A percentile compares a stretch with the other conserved stretches of the same genome.
Conservation (phyloP, 164 flowering plant species). For the Buxus sempervirens region DNA sequence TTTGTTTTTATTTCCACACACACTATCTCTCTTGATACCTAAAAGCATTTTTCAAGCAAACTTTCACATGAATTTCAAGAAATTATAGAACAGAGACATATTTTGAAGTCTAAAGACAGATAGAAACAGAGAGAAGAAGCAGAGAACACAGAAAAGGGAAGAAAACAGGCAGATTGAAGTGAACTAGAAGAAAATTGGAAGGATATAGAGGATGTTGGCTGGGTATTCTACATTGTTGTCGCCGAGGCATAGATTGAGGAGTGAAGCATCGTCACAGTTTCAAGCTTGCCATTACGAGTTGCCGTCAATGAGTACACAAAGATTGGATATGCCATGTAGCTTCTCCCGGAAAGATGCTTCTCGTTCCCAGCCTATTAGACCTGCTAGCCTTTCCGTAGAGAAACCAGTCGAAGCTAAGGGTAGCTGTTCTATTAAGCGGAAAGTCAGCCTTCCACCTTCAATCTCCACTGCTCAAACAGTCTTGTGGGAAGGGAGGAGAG, state of each 20-base stretch:
- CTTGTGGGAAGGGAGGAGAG: constrained; percentile 37
- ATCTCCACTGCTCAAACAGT: constrained; percentile 32
- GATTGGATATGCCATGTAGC: constrained; percentile 78
- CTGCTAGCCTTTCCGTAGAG: constrained; percentile 60
- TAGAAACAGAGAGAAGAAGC: constrained; percentile 16
- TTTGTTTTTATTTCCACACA: constrained; percentile 6
- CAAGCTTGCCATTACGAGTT: constrained; percentile 73
- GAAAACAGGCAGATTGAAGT: constrained; percentile 23
- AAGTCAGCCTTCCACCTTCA: constrained; percentile 50
- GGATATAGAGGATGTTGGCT: constrained; percentile 87
- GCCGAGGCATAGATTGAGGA: constrained; percentile 88
- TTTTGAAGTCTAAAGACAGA: constrained; percentile 5
- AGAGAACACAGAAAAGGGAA: constrained; percentile 6
- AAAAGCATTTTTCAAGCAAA: constrained; percentile 10
- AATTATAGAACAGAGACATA: constrained; percentile 10
- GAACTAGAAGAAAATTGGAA: constrained; percentile 25
- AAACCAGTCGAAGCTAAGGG: constrained; percentile 43
- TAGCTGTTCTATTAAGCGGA: constrained; percentile 60
- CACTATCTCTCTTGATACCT: constrained; percentile 23
- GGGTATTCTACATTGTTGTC: constrained; percentile 91
- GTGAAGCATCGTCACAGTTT: constrained; percentile 67
- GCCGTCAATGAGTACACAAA: constrained; percentile 89
- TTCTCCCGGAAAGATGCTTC: constrained; percentile 63
- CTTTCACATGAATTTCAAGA: constrained; percentile 2
- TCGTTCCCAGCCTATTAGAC: constrained; percentile 57